Evolutionary conservation across 306 rosid genomes (phyloP).

Genomic region (Heteromeles arbutifolia): DNA sequence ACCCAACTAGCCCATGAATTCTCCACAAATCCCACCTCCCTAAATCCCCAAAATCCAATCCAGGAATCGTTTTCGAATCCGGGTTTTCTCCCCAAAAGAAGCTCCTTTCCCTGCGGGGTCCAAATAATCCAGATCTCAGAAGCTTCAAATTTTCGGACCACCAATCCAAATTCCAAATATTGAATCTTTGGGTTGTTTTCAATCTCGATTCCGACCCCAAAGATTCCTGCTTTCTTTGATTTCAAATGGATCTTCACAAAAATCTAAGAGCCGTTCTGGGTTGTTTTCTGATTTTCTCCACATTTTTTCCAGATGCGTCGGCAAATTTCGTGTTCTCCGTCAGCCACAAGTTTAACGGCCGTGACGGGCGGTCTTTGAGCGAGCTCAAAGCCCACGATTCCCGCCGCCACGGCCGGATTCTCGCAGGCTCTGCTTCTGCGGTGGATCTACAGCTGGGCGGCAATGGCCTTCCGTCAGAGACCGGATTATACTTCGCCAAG

Average conservation of each 20-base stretch:
- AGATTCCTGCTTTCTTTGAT: not conserved
- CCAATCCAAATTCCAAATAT: not conserved
- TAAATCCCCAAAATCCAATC: not conserved
- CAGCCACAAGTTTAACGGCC: slow-evolving; percentile 61
- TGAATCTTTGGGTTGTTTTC: not conserved
- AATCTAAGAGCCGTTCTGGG: slow-evolving; percentile 11
- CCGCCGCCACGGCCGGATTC: slow-evolving; percentile 61
- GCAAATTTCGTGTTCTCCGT: slow-evolving; percentile 54
- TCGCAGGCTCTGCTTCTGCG: slow-evolving; percentile 29
- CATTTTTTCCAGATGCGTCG: slow-evolving; percentile 14
- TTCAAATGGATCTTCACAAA: slow-evolving; percentile 40
- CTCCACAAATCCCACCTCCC: not conserved
- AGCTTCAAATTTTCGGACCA: not conserved
- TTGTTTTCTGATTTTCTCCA: slow-evolving; percentile 3
- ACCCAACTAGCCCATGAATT: slow-evolving; percentile 19
- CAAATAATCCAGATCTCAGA: not conserved
- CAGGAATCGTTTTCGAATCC: not conserved
- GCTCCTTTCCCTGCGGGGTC: not conserved
- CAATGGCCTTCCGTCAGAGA: slow-evolving; percentile 54
- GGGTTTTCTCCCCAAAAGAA: not conserved
- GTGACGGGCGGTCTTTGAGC: slow-evolving; percentile 18
- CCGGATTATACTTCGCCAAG: slow-evolving; percentile 81
- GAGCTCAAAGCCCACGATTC: slow-evolving; percentile 60
- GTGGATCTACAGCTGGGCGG: slow-evolving; percentile 78
- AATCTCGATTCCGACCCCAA: not conserved